These are phyloP conservation scores for Ascochyta koolunga DNA, from an alignment of 2,329 filamentous ascomycete species.

Conservation along the genomic window DNA sequence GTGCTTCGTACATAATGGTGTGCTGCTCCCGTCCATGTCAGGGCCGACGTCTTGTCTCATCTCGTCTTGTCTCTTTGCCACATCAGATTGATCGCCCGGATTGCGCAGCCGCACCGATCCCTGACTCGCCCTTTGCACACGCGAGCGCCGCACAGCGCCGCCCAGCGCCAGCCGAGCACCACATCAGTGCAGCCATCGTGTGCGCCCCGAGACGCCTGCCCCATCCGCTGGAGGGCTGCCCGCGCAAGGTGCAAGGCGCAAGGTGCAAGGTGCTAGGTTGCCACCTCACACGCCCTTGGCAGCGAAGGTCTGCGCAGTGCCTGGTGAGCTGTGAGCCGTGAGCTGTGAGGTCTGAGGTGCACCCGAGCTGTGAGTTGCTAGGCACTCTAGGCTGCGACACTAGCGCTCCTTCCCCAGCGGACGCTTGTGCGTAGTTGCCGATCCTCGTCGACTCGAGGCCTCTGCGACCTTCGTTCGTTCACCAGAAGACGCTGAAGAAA, in stretches of 20 bases:
- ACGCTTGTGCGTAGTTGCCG: constrained; percentile 29
- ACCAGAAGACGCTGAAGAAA: not conserved
- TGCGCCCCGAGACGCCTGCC: constrained; percentile 2
- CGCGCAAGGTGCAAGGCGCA: no score
- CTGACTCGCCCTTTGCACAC: constrained; percentile 30
- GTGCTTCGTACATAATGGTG: constrained; percentile 28
- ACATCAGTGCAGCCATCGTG: not conserved
- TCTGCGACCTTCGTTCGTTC: constrained; percentile 1
- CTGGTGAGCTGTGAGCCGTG: not conserved
- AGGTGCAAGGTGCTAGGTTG: no score
- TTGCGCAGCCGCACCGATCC: constrained; percentile 16
- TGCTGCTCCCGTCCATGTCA: constrained; percentile 37
- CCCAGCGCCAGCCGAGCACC: constrained; percentile 5
- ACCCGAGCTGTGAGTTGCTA: no score
- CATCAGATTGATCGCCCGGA: constrained; percentile 25
- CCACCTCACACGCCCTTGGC: not conserved
- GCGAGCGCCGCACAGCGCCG: constrained; percentile 17
- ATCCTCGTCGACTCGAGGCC: constrained; percentile 18
- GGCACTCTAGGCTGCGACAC: constrained; percentile 4
- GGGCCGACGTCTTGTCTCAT: constrained; percentile 31
- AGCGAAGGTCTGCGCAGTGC: not conserved
- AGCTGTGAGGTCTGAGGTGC: no score
- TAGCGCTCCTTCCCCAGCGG: constrained; percentile 27
- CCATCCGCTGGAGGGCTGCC: no score
- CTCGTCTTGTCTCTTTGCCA: constrained; percentile 11